Base-by-base conservation (phyloP, 176 grass and related monocot species). In the Poa annua region DNA sequence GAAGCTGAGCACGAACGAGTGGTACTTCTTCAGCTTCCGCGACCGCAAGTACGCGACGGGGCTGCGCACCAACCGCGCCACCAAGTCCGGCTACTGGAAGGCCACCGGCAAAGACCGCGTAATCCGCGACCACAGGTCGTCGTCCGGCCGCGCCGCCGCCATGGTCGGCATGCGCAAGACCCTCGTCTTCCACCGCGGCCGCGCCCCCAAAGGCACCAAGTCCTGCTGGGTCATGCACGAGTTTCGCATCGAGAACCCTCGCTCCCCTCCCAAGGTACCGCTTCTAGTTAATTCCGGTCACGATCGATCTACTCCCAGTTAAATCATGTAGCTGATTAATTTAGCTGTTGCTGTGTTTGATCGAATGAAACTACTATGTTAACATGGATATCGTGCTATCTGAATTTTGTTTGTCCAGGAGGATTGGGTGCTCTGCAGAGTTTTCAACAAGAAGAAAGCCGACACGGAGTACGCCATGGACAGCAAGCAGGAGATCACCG, bases 21-120 rank as follows among this genome's bases (percentile, higher is more conserved):
- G 91, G 91, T 97, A 91, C 13, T 97, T 97, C 91, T 97, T 91
- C 91, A 97, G 91, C 91, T 89, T 93, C 50, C 77, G 94, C 4
- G 94, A 97, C 44, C 91, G 94, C 80, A 97, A 97, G 81, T 97
- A 97, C 15, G 89, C 94, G 16, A 97, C 91, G 5, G 94, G 94
- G 4, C 85, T 83, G 34, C 86, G 94, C 36, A 91, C 85, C 7
- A 97, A 97, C 81, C 86, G 94, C 25, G 94, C 94, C 8, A 97
- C 94, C 51, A 88, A 88, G 52, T 89, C 88, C 32, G 94, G 94
- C 22, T 96, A 96, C 59, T 96, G 91, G 94, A 96, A 96, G 71
- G 94, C 94, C 56, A 96, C 94, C n/a, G 94, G 94, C 14, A 96
- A 93, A 72, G 94, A 96, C 75, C 79, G 94, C 19, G 61, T 75